Base-by-base conservation (phyloP, 1,284 basidiomycete genomes). In the Microbotryum silenes-acaulis region DNA sequence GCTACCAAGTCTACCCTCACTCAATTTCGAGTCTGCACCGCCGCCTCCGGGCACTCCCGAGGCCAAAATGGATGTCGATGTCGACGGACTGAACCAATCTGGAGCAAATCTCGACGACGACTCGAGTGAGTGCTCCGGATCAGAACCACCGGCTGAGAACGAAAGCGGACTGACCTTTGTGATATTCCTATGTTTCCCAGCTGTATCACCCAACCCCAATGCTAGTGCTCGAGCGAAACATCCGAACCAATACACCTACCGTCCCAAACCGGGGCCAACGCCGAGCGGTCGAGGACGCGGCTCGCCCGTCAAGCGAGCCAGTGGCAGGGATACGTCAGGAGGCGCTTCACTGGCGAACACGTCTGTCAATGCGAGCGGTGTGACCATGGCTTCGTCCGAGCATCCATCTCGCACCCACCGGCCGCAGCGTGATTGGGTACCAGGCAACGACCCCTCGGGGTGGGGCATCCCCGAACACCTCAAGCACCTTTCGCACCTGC, bases 381-480 rank as follows among this genome's bases (percentile, higher is more conserved):
- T 70, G 33, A 66, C 70, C 9, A 56, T 68, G 3, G 62, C 71
- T 23, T 68, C 72, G 58, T 61, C 53, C 65, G 57, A 54, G 70
- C 58, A 61, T 61, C 71, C 56, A 69, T 72, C 61, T 73, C 72
- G 67, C 75, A 74, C 61, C 75, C 79, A 42, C 6, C 37, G 37
- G 37, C 37, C 37, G 37, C 37, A 42, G 37, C 37, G 37, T 18
- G 37, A 81, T 55, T 82, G 86, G 55, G 85, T 85, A 20, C 86
- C 88, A 71, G 85, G 87, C 72, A 81, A 85, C 31, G 78, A 88
- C 10, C 83, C 84, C 74, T 85, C 85, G 53, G 85, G 87, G 51
- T 97, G 91, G 92, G 83, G 85, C 63, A 79, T 98, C 53, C 94
- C 94, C 10, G 94, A 98, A 77, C 94, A 97, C 76, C 83, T 98